phyloP scores from a whole-genome alignment of 2,329 filamentous ascomycete species.

The Aureobasidium pullulans region DNA sequence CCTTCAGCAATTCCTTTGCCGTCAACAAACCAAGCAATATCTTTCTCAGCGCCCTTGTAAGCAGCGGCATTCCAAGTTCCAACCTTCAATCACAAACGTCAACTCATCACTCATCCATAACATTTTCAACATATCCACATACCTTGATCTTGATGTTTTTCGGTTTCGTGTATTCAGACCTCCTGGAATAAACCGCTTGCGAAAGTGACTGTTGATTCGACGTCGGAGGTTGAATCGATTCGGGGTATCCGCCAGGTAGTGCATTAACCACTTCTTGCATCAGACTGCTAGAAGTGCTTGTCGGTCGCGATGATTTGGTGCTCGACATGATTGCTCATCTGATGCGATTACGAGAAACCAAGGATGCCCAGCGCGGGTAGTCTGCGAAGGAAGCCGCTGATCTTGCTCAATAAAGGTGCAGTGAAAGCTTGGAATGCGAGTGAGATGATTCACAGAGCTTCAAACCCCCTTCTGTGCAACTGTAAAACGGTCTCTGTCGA shows the following conservation, averaged over 20 bases:
- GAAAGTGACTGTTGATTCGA: slow-evolving; percentile 43
- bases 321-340: slow-evolving; percentile 4
- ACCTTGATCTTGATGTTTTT: slow-evolving; percentile 59
- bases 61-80: slow-evolving; percentile 94
- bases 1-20: slow-evolving; percentile 62
- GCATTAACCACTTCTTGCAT: slow-evolving; percentile 30
- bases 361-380: not conserved
- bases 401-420: not conserved
- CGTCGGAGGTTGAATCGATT: slow-evolving; percentile 15
- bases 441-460: not conserved
- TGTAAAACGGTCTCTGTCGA: not conserved
- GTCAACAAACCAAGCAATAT: slow-evolving; percentile 83
- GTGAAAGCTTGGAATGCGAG: not conserved
- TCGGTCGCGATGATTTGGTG: slow-evolving; percentile 9
- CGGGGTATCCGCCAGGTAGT: slow-evolving; percentile 43
- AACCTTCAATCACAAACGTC: slow-evolving; percentile 44
- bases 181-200: slow-evolving; percentile 60
- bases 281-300: slow-evolving; percentile 23
- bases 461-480: not conserved
- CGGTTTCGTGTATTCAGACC: slow-evolving; percentile 69
- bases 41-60: slow-evolving; percentile 76
- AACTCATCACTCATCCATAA: not conserved
- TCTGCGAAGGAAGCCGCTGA: not conserved
- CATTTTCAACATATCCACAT: not conserved
- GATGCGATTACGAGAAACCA: not conserved